Conservation (phyloP, 495 filamentous ascomycete species). For the Melanomma pulvis-pyrius region DNA sequence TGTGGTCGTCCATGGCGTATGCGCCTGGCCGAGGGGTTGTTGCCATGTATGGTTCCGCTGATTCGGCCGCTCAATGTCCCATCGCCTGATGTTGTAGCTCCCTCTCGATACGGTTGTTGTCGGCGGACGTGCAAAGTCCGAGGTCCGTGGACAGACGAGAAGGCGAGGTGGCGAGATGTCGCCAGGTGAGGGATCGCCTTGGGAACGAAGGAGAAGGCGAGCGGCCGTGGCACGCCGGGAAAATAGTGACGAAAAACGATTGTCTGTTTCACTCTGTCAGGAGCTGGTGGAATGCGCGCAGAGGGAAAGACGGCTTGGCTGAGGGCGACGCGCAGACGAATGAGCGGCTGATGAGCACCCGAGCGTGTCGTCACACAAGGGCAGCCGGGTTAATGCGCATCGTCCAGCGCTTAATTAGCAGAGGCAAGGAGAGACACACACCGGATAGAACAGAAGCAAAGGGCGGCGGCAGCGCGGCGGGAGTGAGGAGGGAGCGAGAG, state of each 20-base stretch:
- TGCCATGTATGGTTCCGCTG: constrained; percentile 37
- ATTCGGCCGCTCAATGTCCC: constrained; percentile 15
- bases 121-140: background rate
- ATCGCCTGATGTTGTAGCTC: constrained; percentile 9
- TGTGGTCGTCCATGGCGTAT: constrained; percentile 37
- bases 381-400: constrained; percentile 30
- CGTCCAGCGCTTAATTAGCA: constrained; percentile 29
- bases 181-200: background rate
- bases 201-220: constrained; percentile 7
- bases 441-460: constrained; percentile 4
- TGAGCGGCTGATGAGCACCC: background rate
- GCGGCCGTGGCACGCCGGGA: constrained; percentile 12
- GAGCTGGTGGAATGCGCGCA: constrained; percentile 12
- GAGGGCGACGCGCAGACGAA: constrained; percentile 4
- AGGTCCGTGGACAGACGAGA: constrained; percentile 1
- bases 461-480: constrained; percentile 3
- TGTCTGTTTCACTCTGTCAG: constrained; percentile 11
- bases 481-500: constrained; percentile 13
- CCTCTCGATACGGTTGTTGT: background rate
- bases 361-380: constrained; percentile 23
- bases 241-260: constrained; percentile 8
- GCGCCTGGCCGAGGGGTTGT: constrained; percentile 45
- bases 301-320: background rate
- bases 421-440: constrained; percentile 29
- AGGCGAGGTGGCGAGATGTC: constrained; percentile 2